Evolutionary conservation across 176 grass and related monocot species (phyloP), one percentile per base, ranked within the genome.

Genomic region (Ampelocalamus luodianensis): DNA sequence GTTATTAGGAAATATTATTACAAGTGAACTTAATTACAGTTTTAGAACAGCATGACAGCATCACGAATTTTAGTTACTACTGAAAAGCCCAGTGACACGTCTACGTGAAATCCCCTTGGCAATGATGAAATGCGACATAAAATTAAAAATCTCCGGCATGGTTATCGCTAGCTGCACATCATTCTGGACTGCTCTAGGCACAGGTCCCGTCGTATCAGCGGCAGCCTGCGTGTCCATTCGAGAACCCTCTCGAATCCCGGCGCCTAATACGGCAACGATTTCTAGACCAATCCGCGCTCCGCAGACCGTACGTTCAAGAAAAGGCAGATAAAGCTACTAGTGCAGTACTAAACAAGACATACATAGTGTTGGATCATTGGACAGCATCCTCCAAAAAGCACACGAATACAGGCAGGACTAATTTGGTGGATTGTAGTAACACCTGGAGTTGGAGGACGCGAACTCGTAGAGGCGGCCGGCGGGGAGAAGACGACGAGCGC

Each of bases 401-500:
- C 5, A 36, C 29, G 63, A 65, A 3, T 8, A 17, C 8, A 29
- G 1, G 29, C 29, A 29, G 29, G 29, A 29, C 29, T 29, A 29
- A 29, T 29, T 29, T 1, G 29, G 29, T 29, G 29, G 29, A 1
- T 29, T 29, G 1, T 29, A 29, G 29, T 29, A 29, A 1, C 49
- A 86, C 84, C 84, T 86, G 55, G 76, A 51, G 66, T 1, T 1
- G 42, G 77, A 14, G 58, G 85, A 80, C 29, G 68, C 45, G 68
- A 44, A 87, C 10, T 74, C 15, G 77, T 80, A 66, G 68, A 87
- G 58, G 68, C 85, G 85, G 85, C 85, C 85, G 77, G 68, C 85
- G 85, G 81, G 84, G 87, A 92, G 84, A 92, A 87, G 83, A 92
- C 87, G 87, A 92, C 5, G 54, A 92, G 58, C n/a, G 84, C 87